Evolutionary conservation across 2,329 filamentous ascomycete species (phyloP).

Genomic region (Ramularia collo-cygni): DNA sequence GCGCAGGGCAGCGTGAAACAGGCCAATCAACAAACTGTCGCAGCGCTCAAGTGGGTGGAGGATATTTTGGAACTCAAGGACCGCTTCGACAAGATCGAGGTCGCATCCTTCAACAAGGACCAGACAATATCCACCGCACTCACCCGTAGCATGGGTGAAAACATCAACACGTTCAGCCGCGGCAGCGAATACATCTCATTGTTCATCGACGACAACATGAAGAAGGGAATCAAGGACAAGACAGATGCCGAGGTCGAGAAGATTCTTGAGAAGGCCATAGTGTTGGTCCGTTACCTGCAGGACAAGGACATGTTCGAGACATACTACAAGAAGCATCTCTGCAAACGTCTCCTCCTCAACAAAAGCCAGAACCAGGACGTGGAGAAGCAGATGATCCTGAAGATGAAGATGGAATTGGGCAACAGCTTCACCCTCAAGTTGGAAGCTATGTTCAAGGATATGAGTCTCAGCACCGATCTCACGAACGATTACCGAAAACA

Average conservation of each 20-base stretch:
- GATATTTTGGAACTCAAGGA: constrained; percentile 80
- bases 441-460: constrained; percentile 97
- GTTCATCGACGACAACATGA: constrained; percentile 94
- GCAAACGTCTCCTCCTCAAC: constrained; percentile 75
- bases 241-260: constrained; percentile 79
- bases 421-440: constrained; percentile 90
- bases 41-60: constrained; percentile 92
- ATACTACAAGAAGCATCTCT: constrained; percentile 97
- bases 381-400: constrained; percentile 89
- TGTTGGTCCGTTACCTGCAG: constrained; percentile 75
- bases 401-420: constrained; percentile 95
- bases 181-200: constrained; percentile 90
- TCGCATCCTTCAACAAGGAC: constrained; percentile 65
- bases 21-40: constrained; percentile 71
- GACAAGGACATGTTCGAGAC: constrained; percentile 94
- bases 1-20: constrained; percentile 37
- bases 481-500: constrained; percentile 69
- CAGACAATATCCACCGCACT: constrained; percentile 72
- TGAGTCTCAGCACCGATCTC: constrained; percentile 79
- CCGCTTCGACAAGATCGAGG: constrained; percentile 79
- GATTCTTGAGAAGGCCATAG: constrained; percentile 82
- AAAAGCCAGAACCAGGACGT: constrained; percentile 87
- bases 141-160: constrained; percentile 80
- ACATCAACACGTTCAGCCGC: constrained; percentile 81
- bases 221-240: constrained; percentile 87